Evolutionary conservation across 305 asterid species (phyloP).

Genomic region (Fraxinus baroniana): DNA sequence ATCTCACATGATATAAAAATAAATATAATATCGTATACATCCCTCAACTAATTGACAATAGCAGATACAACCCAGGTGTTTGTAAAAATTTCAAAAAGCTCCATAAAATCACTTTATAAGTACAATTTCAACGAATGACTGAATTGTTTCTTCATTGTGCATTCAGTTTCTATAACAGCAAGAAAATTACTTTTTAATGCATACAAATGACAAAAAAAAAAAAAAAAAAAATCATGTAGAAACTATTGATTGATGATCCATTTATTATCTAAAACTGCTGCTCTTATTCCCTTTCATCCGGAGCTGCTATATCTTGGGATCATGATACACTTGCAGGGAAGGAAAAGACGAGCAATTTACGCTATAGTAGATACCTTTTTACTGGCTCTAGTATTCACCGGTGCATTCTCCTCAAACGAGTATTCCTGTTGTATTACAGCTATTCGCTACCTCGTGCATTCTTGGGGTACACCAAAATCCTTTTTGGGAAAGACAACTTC

Average conservation of each 20-base stretch:
- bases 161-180: neutral
- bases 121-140: neutral
- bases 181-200: neutral
- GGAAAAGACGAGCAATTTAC: conserved; percentile 13
- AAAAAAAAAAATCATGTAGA: neutral
- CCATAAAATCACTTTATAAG: neutral
- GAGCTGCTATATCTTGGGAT: conserved; percentile 5
- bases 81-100: neutral
- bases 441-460: conserved; percentile 47
- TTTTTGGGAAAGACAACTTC: conserved; percentile 31
- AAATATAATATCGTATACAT: neutral
- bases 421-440: neutral
- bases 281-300: neutral
- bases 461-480: conserved; percentile 65
- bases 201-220: neutral
- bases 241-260: neutral
- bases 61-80: neutral
- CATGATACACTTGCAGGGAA: conserved; percentile 14
- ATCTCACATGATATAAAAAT: neutral
- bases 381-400: conserved; percentile 13
- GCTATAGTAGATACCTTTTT: conserved; percentile 23
- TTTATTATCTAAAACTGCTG: neutral
- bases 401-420: neutral
- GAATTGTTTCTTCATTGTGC: neutral
- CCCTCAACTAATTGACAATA: neutral